Conservation (phyloP, 179 eudicot genomes). For the Patellifolia procumbens region DNA sequence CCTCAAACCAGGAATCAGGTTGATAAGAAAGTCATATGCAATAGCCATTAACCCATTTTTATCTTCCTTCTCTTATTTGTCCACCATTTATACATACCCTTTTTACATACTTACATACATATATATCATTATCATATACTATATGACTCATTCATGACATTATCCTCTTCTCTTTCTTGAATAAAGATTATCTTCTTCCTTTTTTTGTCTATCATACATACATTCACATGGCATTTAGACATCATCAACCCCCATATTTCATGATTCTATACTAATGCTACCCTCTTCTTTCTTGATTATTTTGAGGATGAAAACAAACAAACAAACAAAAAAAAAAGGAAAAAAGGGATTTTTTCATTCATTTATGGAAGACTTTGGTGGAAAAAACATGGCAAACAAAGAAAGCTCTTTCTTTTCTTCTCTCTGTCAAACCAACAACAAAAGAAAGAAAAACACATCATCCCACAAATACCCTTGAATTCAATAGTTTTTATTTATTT, state of each 20-base stretch:
- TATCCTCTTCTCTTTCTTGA: too few species aligned
- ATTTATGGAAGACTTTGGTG: not conserved
- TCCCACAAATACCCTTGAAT: conserved; percentile 30
- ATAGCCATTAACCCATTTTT: not conserved
- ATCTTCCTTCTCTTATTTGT: not conserved
- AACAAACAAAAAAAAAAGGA: not conserved
- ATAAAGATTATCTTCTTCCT: too few species aligned
- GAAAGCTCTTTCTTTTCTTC: not conserved
- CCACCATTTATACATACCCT: not conserved
- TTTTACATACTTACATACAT: not conserved
- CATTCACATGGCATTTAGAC: too few species aligned
- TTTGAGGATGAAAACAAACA: not conserved
- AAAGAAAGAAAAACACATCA: not conserved
- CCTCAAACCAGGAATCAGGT: conserved; percentile 1
- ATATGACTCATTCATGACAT: too few species aligned
- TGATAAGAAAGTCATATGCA: conserved; percentile 1
- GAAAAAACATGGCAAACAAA: conserved; percentile 23
- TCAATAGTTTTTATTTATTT: not conserved
- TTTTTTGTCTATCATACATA: too few species aligned
- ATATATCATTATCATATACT: too few species aligned
- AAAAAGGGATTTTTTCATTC: conserved; percentile 8
- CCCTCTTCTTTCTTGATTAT: too few species aligned
- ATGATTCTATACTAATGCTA: too few species aligned
- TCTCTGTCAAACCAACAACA: too few species aligned
- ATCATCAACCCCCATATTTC: too few species aligned